phyloP scores from a whole-genome alignment of 306 rosid genomes.

The Echinosophora koreensis region DNA sequence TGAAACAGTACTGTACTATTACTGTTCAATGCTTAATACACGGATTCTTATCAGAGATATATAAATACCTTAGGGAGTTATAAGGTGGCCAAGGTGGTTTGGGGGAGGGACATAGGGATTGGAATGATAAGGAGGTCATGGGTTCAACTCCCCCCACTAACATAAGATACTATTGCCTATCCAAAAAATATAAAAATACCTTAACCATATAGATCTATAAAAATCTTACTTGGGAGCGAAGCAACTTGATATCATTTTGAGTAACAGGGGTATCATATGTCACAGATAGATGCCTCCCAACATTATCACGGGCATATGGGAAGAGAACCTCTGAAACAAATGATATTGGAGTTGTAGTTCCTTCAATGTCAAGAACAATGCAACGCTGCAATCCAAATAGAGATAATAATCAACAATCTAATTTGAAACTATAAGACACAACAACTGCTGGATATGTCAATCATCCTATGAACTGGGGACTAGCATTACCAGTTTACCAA shows the following conservation, averaged over 20 bases:
- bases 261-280: slow-evolving; percentile 81
- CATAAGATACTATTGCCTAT: too few relatives aligned
- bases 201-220: slow-evolving; percentile 30
- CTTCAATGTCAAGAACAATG: slow-evolving; percentile 97
- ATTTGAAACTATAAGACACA: not conserved
- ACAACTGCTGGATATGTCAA: slow-evolving; percentile 23
- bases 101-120: too few relatives aligned
- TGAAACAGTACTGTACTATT: slow-evolving; percentile 2
- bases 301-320: slow-evolving; percentile 91
- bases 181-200: slow-evolving; percentile 42
- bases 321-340: slow-evolving; percentile 94
- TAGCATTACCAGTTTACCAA: slow-evolving; percentile 18
- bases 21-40: slow-evolving; percentile 22
- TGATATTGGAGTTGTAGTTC: slow-evolving; percentile 97
- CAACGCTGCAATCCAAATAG: slow-evolving; percentile 67
- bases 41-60: slow-evolving; percentile 28
- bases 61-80: slow-evolving; percentile 40
- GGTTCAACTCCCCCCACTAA: too few relatives aligned
- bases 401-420: slow-evolving; percentile 35
- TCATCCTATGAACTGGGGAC: slow-evolving; percentile 18
- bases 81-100: too few relatives aligned
- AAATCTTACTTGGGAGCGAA: slow-evolving; percentile 74
- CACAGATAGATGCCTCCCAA: slow-evolving; percentile 80
- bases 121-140: too few relatives aligned
- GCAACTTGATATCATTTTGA: slow-evolving; percentile 78